Evolutionary conservation across 1,139 yeast genomes (phyloP), one percentile per base, ranked within the genome.

Genomic region (Zygosaccharomyces sapae): DNA sequence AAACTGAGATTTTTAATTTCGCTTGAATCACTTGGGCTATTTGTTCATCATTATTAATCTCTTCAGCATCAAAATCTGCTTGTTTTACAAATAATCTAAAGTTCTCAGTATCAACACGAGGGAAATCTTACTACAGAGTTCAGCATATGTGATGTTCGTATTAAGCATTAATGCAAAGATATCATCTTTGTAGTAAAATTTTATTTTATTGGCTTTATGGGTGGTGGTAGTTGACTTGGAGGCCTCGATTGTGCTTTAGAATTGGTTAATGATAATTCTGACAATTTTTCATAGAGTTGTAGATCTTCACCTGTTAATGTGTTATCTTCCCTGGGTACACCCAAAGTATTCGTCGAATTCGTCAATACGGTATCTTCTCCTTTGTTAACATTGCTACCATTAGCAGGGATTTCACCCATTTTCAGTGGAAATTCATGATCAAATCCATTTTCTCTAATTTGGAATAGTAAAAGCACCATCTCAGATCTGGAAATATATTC

Each of bases 151-250:
- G 42, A 83, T 78, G 54, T 75, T 76, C 4, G 77, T 68, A 8
- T 90, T 86, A 41, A 92, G 78, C 48, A 87, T 73, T 48, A 92
- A 74, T 6, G 96, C 97, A 72, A 92, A 88, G 25, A 90, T 84
- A 65, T 90, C 97, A 58, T 89, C 96, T 50, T 83, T 83, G 61
- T 81, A 86, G 66, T 86, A 90, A 56, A 92, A 89, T 67, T 92
- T 92, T 41, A 80, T 71, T 82, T 92, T 55, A 71, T 56, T 1
- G 67, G 61, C 48, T 63, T 64, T 13, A 53, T 24, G 6, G 52
- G 50, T 1, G 64, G 60, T 7, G 59, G 62, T 16, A 54, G 43
- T 2, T 56, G 52, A 50, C 62, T 60, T 20, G 62, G 63, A 34
- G 63, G 66, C 47, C 66, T 56, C 16, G 62, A 58, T 43, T 50